A percentile compares a stretch with the other conserved stretches of the same genome.
phyloP scores from a whole-genome alignment of 2,329 filamentous ascomycete genomes.

The Colletotrichum sp. region DNA sequence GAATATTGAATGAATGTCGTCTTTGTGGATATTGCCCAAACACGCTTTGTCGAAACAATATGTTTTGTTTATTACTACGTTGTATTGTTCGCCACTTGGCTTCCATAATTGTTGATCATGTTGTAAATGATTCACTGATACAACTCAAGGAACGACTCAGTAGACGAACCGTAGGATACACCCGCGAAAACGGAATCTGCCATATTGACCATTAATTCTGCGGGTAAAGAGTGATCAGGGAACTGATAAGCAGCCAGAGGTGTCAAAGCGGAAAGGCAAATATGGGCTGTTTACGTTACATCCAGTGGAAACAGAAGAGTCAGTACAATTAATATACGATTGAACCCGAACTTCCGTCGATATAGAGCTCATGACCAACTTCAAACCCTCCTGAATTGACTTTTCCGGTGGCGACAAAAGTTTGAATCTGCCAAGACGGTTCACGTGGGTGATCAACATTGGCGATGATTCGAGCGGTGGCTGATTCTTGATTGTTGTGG shows the following conservation, averaged over 20 bases:
- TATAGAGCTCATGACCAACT: not conserved
- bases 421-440: not conserved
- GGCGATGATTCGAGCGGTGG: not conserved
- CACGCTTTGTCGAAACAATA: not conserved
- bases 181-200: not conserved
- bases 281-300: rapidly evolving
- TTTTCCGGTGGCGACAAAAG: not conserved
- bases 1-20: not conserved
- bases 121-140: not conserved
- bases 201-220: not conserved
- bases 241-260: rapidly evolving
- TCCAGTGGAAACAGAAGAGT: not conserved
- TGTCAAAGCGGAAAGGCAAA: rapidly evolving
- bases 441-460: not conserved
- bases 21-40: not conserved
- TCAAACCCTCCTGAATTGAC: not conserved
- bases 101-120: not conserved
- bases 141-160: not conserved
- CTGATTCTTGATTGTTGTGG: not conserved
- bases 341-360: not conserved
- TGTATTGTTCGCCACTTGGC: not conserved
- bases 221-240: not conserved
- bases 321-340: not conserved
- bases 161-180: not conserved
- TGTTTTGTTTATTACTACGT: not conserved